Evolutionary conservation across 192 early-diverging fungal species (phyloP), one percentile per base, ranked within the genome.

Genomic region (Coemansia sp.): DNA sequence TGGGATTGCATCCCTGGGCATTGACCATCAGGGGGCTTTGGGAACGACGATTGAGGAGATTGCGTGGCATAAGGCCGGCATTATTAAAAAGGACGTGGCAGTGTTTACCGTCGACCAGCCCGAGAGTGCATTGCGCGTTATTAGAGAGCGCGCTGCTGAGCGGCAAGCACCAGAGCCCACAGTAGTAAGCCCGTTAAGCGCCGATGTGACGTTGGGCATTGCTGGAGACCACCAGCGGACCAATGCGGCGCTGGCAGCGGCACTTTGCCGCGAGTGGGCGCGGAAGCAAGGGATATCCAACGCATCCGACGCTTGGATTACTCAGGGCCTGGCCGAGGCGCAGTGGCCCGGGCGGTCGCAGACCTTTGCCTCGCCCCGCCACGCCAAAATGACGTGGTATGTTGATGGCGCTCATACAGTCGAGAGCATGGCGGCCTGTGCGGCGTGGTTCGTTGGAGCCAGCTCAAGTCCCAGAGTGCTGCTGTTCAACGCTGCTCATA

Each of bases 361-460:
- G 72, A 85, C 80, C n/a, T 78, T 93, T 43, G 71, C 81, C 5
- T 73, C 86, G 15, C 46, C 79, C 1, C 69, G 88, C 1, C 43
- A 77, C 75, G 61, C 80, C 85, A 3, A 51, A 68, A 38, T 73
- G 92, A 2, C 63, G 1, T 98, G 93, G 92, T 91, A 88, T 77
- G 81, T 97, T 59, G 97, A 99, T 78, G 97, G 97, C 36, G 97
- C 97, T 1, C 97, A 99, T 73, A 99, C 97, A 0, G 73, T 82
- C 8, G 97, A 99, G 76, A 95, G 93, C 73, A 87, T 96, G 44
- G 79, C 86, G 40, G 87, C 87, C 0, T 90, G 89, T 42, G 83
- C 74, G 15, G 59, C 67, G 42, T 89, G 88, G 90, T 91, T 88
- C 44, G 78, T 78, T 3, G 71, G 61, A 59, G 49, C 13, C 62